phyloP scores from a whole-genome alignment of 2,329 filamentous ascomycete genomes.

The Berkeleyomyces basicola region DNA sequence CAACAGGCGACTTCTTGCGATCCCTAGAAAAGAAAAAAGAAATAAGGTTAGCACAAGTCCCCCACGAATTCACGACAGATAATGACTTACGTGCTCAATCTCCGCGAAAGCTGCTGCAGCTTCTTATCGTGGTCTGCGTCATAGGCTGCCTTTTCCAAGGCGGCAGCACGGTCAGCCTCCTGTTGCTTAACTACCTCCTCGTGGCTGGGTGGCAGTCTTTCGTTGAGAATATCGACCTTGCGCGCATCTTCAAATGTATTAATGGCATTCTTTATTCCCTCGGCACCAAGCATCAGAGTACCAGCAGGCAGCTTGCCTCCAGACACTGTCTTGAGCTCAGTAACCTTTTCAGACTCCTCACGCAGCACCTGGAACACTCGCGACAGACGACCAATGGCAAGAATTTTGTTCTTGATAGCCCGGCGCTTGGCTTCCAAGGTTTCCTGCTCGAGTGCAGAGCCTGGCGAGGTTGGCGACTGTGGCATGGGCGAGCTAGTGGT shows the following conservation, averaged over 20 bases:
- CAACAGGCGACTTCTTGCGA: conserved; percentile 10
- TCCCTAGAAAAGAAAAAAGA: conserved; percentile 1
- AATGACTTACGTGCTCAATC: conserved; percentile 84
- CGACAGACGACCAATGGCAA: conserved; percentile 89
- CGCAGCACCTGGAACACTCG: conserved; percentile 96
- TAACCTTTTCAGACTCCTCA: conserved; percentile 92
- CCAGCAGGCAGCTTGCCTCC: conserved; percentile 85
- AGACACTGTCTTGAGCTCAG: conserved; percentile 90
- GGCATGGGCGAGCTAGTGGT: conserved; percentile 40
- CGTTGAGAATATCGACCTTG: conserved; percentile 94
- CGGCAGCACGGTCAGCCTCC: conserved; percentile 64
- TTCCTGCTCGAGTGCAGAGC: conserved; percentile 27
- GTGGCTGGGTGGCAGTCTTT: conserved; percentile 77
- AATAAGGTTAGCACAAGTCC: too few species aligned
- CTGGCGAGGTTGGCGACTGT: conserved; percentile 46
- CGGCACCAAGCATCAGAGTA: conserved; percentile 92
- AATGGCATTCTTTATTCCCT: conserved; percentile 97
- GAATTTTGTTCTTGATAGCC: conserved; percentile 98
- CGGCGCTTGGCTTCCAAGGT: conserved; percentile 87
- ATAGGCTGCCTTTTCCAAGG: conserved; percentile 67
- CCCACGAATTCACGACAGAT: background rate
- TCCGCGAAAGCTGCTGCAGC: conserved; percentile 69
- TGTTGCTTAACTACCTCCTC: conserved; percentile 79
- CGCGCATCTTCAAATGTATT: conserved; percentile 90
- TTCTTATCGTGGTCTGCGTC: conserved; percentile 88